Percentiles rank a stretch among this genome's conserved stretches.
Evolutionary conservation across 345 rosid genomes (phyloP).

Genomic region (Sapria himalayana): DNA sequence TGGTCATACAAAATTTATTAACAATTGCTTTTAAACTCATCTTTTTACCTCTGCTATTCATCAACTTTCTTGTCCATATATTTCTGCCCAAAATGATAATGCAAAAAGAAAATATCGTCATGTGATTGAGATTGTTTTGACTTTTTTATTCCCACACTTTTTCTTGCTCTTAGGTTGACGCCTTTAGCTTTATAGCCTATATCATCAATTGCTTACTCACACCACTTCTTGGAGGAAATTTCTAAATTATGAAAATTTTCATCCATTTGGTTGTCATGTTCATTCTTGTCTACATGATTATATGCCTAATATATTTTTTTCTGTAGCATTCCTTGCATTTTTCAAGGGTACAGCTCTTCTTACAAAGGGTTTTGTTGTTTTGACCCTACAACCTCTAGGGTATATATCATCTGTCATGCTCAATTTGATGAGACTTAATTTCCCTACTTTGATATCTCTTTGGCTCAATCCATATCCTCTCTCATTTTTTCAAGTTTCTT

Average conservation of each 20-base stretch:
- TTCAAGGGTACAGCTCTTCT: neutral
- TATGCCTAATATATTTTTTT: neutral
- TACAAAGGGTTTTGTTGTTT: neutral
- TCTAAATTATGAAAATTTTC: neutral
- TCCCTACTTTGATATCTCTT: neutral
- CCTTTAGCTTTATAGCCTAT: neutral
- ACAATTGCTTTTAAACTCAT: neutral
- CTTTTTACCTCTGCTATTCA: neutral
- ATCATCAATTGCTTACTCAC: neutral
- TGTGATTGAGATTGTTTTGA: neutral
- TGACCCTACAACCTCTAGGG: neutral
- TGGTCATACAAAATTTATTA: too few species aligned
- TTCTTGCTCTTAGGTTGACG: neutral
- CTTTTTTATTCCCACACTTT: neutral
- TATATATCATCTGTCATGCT: constrained; percentile 2
- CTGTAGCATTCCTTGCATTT: constrained; percentile 1
- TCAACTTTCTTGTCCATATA: neutral
- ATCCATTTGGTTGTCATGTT: neutral
- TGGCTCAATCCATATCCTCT: neutral
- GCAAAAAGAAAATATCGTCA: neutral
- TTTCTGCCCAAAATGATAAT: too few species aligned
- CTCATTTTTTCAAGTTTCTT: neutral
- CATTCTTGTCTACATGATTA: neutral
- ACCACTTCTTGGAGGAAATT: neutral
- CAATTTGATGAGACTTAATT: constrained; percentile 5